Evolutionary conservation across 495 filamentous ascomycete species (phyloP).

Genomic region (Cetradonia linearis): DNA sequence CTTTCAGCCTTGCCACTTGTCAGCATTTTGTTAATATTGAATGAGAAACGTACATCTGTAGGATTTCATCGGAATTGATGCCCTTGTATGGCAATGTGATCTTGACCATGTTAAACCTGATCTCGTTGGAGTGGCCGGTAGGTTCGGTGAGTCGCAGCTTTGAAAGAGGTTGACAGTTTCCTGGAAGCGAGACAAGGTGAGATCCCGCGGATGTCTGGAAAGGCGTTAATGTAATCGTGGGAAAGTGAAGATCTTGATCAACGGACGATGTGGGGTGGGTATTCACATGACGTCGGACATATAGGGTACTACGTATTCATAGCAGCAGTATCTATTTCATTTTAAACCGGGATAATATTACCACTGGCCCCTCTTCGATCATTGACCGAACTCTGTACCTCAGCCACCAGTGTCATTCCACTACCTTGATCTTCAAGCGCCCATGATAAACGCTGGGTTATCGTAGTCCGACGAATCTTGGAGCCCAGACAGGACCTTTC

Average conservation of each 20-base stretch:
- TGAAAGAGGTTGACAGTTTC: neutral
- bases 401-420: constrained; percentile 26
- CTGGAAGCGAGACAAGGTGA: neutral
- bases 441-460: neutral
- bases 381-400: constrained; percentile 56
- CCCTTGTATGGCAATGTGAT: neutral
- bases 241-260: neutral
- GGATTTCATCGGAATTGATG: neutral
- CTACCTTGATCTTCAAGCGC: neutral
- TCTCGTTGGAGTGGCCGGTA: neutral
- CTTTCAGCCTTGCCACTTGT: neutral
- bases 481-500: neutral
- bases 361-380: constrained; percentile 41
- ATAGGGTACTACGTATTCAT: neutral
- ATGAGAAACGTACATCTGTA: neutral
- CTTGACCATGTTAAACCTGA: neutral
- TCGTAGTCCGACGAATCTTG: neutral
- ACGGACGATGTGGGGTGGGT: neutral
- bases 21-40: neutral
- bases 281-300: neutral
- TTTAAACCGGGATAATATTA: neutral
- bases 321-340: neutral
- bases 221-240: neutral
- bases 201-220: neutral
- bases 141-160: neutral